Percentiles rank a stretch among this genome's conserved stretches.
Evolutionary conservation across 176 grass and related monocot species (phyloP).

Genomic region (Ensete glaucum): DNA sequence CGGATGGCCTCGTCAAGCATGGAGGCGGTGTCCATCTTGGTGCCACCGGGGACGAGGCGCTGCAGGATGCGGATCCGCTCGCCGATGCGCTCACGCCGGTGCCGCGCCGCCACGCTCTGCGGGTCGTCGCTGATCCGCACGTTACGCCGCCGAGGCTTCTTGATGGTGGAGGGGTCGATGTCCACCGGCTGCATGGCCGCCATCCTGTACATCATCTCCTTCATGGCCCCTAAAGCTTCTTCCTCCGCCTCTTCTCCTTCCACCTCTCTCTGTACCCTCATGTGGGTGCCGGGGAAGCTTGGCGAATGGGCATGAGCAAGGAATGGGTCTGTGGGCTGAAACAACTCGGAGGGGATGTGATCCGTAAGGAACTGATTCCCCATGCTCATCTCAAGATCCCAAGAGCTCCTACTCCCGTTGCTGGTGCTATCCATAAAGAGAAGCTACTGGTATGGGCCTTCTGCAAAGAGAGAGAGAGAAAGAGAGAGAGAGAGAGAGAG

Average conservation of each 20-base stretch:
- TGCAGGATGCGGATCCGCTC: slow-evolving; percentile 14
- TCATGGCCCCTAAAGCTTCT: neutral
- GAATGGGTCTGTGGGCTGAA: neutral
- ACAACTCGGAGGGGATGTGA: neutral
- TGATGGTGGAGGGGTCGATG: slow-evolving; percentile 4
- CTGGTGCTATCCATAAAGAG: neutral
- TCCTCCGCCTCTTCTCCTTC: too few species aligned
- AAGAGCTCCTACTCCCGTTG: neutral
- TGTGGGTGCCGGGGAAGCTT: neutral
- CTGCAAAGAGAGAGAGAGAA: slow-evolving; percentile 6
- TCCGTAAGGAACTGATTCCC: neutral
- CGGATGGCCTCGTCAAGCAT: slow-evolving; percentile 9
- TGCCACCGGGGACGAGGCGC: slow-evolving; percentile 7
- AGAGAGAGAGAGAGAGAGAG: neutral
- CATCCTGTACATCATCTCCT: slow-evolving; percentile 12
- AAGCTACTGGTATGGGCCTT: neutral
- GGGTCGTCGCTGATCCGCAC: slow-evolving; percentile 11
- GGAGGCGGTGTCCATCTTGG: slow-evolving; percentile 17
- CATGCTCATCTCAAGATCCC: slow-evolving; percentile 4
- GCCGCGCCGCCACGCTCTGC: slow-evolving; percentile 1
- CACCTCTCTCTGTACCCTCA: neutral
- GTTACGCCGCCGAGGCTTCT: slow-evolving; percentile 1
- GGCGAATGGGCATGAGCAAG: neutral
- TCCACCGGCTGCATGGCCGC: slow-evolving; percentile 9
- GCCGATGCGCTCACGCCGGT: slow-evolving; percentile 8